Percentiles rank a stretch among this genome's conserved stretches.
phyloP scores from a whole-genome alignment of 345 rosid species.

The Eutrema heterophyllum region DNA sequence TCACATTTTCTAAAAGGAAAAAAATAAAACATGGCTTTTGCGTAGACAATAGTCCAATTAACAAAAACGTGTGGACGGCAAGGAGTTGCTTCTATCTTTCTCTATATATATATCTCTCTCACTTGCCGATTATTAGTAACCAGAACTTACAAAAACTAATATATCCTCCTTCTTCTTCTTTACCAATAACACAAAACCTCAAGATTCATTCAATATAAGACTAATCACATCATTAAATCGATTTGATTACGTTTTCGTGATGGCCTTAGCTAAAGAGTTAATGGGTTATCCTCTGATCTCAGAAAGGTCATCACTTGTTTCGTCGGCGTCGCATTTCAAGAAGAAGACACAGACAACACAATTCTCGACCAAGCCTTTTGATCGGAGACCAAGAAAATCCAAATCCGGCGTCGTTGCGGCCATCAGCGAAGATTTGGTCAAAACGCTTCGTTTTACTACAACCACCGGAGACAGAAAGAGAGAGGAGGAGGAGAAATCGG shows the following conservation, averaged over 20 bases:
- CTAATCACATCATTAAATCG: background rate
- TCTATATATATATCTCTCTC: background rate
- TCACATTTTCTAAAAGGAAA: constrained; percentile 1
- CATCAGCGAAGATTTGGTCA: constrained; percentile 61
- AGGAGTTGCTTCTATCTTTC: background rate
- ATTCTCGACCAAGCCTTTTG: constrained; percentile 4
- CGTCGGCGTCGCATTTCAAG: constrained; percentile 17
- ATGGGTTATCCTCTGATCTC: constrained; percentile 42
- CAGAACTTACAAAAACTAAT: background rate
- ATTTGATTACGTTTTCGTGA: background rate
- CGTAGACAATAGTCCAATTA: constrained; percentile 13
- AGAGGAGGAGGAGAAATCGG: constrained; percentile 29
- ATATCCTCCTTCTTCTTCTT: background rate
- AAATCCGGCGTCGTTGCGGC: constrained; percentile 40
- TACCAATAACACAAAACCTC: background rate
- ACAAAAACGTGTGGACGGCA: constrained; percentile 84
- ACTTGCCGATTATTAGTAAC: background rate
- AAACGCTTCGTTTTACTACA: constrained; percentile 22
- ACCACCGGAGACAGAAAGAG: constrained; percentile 10
- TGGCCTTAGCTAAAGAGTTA: constrained; percentile 68
- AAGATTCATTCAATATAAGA: background rate
- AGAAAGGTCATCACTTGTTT: constrained; percentile 28
- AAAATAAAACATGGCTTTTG: background rate
- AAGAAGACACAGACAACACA: background rate
- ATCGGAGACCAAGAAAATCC: background rate